Conservation (phyloP, 176 grass and related monocot genomes). For the Hordeum marinum region DNA sequence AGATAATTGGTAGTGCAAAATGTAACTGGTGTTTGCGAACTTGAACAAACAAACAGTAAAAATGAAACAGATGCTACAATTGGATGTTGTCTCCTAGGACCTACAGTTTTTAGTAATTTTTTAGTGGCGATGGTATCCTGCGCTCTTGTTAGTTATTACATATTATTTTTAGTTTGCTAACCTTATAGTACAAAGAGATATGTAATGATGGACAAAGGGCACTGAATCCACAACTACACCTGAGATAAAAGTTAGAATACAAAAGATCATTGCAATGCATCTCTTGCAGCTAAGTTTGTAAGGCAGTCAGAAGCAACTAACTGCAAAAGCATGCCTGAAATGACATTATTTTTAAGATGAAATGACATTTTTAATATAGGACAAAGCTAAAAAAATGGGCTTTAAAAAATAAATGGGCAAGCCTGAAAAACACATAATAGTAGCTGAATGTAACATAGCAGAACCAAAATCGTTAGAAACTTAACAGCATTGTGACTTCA, state of each 20-base stretch:
- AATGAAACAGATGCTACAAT: background rate
- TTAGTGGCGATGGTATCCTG: background rate
- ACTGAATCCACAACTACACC: background rate
- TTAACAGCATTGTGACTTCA: conserved; percentile 7
- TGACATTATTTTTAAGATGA: too few relatives aligned
- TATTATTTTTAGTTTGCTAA: background rate
- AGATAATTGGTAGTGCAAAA: background rate
- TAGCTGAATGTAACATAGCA: background rate
- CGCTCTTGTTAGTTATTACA: background rate
- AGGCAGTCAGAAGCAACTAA: background rate
- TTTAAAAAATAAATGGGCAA: background rate
- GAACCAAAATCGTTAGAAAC: background rate
- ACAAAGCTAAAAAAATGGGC: background rate
- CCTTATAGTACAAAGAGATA: background rate
- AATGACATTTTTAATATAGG: background rate
- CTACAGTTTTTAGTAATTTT: background rate
- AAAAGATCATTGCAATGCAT: background rate
- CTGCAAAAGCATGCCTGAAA: background rate
- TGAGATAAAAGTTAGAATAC: background rate
- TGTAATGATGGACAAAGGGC: background rate
- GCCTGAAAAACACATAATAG: background rate
- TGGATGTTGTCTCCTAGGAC: background rate
- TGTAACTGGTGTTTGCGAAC: background rate
- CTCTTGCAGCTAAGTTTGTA: background rate
- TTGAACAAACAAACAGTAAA: background rate